Evolutionary conservation across 495 filamentous ascomycete species (phyloP).

Genomic region (Penicillium riverlandense): DNA sequence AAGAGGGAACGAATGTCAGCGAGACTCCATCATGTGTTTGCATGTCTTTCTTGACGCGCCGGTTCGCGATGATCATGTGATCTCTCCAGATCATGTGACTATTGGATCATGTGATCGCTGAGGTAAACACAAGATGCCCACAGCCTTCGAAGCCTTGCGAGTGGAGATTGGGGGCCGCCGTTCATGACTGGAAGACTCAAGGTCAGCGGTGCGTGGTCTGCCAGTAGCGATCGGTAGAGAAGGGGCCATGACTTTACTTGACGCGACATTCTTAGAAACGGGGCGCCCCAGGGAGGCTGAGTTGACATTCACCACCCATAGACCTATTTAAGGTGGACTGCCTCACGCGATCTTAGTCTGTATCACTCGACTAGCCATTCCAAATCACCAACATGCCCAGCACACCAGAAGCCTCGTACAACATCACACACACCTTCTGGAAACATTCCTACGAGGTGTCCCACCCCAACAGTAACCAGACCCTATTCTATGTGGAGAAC

Average conservation of each 20-base stretch:
- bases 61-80: neutral
- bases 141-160: no score
- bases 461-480: slow-evolving; percentile 5
- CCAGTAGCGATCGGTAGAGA: no score
- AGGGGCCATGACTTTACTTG: no score
- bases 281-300: no score
- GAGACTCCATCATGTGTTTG: neutral
- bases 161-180: no score
- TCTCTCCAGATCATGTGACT: neutral
- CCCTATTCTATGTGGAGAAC: slow-evolving; percentile 22
- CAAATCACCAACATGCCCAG: neutral
- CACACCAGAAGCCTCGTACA: slow-evolving; percentile 1
- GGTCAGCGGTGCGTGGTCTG: no score
- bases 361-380: neutral
- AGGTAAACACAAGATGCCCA: no score
- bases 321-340: no score
- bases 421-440: slow-evolving; percentile 20
- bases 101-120: neutral
- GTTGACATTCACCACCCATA: no score
- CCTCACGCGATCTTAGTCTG: no score
- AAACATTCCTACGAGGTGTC: slow-evolving; percentile 23
- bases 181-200: no score
- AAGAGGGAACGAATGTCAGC: neutral
- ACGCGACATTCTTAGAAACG: no score
- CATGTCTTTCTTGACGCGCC: neutral